Base-by-base conservation (phyloP, 2,329 filamentous ascomycete species). In the Boeremia lycopersici region DNA sequence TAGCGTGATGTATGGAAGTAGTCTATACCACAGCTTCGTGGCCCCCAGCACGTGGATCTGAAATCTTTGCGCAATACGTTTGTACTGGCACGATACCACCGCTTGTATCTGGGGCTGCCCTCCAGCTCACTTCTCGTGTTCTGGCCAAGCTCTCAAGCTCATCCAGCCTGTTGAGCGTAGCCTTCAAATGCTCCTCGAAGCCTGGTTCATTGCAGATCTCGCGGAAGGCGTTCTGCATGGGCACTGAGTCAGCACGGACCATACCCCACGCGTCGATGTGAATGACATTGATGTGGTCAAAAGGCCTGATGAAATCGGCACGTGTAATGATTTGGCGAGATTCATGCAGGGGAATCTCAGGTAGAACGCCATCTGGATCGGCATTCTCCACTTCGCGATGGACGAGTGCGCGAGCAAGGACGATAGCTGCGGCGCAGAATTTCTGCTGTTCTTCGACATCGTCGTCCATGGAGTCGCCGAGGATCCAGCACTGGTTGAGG, bases 381-480 rank as follows among this genome's bases (percentile, higher is more conserved):
- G 89, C 77, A 4, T 29, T 12, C 6, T 83, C 79, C 78, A 86
- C 79, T 71, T 96, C 91, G 63, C 86, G 84, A 44, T 93, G 89
- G 1, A 98, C 91, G 2, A 99, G 85, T 1, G 91, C 92, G 63
- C 89, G 89, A 11, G 93, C 95, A 4, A 98, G 82, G 12, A 96
- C 88, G 86, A 97, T 96, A 31, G 93, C 91, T n/a, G 91, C 93
- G 6, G 92, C 89, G 45, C 93, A 91, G 81, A 90, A 96, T 74
- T 97, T 97, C 71, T 97, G 92, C 71, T 96, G 90, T 70, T 97
- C 91, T 86, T 97, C 97, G 57, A 97, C 95, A 71, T 99, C 95
- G 74, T 98, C 93, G 63, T 97, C 95, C 88, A 89, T 91, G 53
- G 86, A 85, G 56, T 78, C 80, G 12, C 89, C 89, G 1, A 93